Conservation (phyloP, 2,329 filamentous ascomycete species). For the Apiospora malaysiana region DNA sequence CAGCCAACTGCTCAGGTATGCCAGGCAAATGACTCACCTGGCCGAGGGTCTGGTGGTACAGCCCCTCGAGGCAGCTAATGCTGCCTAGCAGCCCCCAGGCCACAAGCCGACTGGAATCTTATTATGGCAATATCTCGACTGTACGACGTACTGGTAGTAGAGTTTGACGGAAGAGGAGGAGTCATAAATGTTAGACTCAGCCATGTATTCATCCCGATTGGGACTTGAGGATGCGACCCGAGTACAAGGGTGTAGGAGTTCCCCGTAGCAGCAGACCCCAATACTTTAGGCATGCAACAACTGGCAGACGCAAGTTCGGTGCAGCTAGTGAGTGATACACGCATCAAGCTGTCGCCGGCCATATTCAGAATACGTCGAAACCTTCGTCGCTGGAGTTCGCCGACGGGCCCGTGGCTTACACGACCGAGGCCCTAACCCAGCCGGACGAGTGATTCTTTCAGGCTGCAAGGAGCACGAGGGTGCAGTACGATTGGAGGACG, state of each 20-base stretch:
- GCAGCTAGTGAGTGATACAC: too few relatives aligned
- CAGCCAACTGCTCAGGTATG: neutral
- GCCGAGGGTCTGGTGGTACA: neutral
- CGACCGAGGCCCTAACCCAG: too few relatives aligned
- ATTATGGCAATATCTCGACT: neutral
- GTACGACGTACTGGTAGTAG: too few relatives aligned
- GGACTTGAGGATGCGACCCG: neutral
- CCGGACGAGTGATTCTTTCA: too few relatives aligned
- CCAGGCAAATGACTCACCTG: conserved; percentile 9
- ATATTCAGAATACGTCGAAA: neutral
- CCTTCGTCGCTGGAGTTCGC: neutral
- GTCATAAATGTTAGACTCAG: neutral
- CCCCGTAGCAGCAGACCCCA: too few relatives aligned
- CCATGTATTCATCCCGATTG: neutral
- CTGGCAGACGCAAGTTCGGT: too few relatives aligned
- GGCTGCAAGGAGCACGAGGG: neutral
- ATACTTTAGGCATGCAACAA: too few relatives aligned
- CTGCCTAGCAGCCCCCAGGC: neutral
- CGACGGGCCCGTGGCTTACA: too few relatives aligned
- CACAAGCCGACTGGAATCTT: neutral
- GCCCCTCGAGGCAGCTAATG: neutral
- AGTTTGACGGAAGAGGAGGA: neutral
- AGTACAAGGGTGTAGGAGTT: neutral
- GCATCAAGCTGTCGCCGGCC: neutral
- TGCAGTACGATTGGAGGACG: too few relatives aligned